Conservation (phyloP, 371 early-diverging fungal genomes). For the Parasitella parasitica region DNA sequence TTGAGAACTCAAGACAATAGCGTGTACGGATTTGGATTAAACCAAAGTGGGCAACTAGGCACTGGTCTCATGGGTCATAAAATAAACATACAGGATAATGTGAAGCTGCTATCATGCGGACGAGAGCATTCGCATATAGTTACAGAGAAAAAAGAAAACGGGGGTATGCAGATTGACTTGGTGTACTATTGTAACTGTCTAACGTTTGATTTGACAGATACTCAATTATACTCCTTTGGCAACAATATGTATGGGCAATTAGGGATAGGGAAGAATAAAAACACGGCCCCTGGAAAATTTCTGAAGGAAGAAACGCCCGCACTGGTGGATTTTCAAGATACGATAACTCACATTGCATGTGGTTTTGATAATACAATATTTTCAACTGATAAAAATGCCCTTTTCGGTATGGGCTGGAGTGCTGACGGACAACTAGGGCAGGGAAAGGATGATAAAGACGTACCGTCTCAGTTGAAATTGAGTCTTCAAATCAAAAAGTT, state of each 20-base stretch:
- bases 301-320: conserved; percentile 19
- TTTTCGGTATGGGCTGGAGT: conserved; percentile 83
- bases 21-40: conserved; percentile 44
- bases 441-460: conserved; percentile 49
- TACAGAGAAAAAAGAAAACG: conserved; percentile 19
- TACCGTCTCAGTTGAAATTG: conserved; percentile 49
- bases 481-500: conserved; percentile 47
- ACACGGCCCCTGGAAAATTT: conserved; percentile 31
- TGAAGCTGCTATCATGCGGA: conserved; percentile 41
- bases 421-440: conserved; percentile 80
- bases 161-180: background rate
- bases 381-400: conserved; percentile 41
- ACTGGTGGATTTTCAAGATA: conserved; percentile 16
- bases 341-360: conserved; percentile 60
- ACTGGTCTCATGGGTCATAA: background rate
- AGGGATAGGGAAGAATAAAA: conserved; percentile 46
- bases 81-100: background rate
- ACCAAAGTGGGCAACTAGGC: conserved; percentile 44
- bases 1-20: conserved; percentile 17
- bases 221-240: conserved; percentile 61
- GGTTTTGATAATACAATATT: conserved; percentile 77
- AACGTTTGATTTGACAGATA: conserved; percentile 1
- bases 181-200: too few relatives aligned
- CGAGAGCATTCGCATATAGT: conserved; percentile 63
- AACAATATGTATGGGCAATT: conserved; percentile 73